A percentile compares a stretch with the other conserved stretches of the same genome.
Evolutionary conservation across 2,329 filamentous ascomycete species (phyloP).

Genomic region (Diaporthe australafricana): DNA sequence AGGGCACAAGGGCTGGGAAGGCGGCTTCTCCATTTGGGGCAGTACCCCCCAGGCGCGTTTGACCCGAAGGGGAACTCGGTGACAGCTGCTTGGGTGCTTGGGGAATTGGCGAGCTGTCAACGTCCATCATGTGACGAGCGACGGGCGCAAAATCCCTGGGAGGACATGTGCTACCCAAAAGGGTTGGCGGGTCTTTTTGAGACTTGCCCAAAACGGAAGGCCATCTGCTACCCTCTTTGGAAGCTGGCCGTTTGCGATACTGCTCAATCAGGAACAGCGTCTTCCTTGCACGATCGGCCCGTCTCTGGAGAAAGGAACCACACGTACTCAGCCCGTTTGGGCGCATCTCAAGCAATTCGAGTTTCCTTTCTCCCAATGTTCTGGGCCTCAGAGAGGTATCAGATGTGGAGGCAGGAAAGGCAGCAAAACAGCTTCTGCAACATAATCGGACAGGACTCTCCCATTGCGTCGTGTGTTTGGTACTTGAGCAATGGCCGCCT

Average conservation of each 20-base stretch:
- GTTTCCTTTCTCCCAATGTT: constrained; percentile 6
- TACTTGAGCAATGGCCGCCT: background rate
- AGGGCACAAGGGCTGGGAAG: background rate
- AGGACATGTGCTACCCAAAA: constrained; percentile 27
- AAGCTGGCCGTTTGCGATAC: constrained; percentile 18
- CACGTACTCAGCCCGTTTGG: constrained; percentile 12
- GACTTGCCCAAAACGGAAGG: constrained; percentile 11
- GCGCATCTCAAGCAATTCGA: constrained; percentile 31
- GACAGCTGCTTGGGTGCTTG: constrained; percentile 21
- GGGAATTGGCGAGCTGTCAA: constrained; percentile 28
- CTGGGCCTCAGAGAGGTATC: constrained; percentile 25
- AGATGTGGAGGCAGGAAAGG: constrained; percentile 21
- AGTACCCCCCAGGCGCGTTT: constrained; percentile 24
- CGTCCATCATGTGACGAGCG: constrained; percentile 36
- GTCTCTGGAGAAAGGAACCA: constrained; percentile 1
- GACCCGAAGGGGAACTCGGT: constrained; percentile 24
- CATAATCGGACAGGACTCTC: background rate
- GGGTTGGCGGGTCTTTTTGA: accelerated
- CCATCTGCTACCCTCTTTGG: constrained; percentile 6
- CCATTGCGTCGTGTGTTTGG: constrained; percentile 1
- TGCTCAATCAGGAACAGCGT: constrained; percentile 34
- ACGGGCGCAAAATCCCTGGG: constrained; percentile 19
- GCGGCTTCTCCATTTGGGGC: constrained; percentile 27
- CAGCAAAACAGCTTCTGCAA: constrained; percentile 8
- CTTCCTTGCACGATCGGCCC: constrained; percentile 15